Evolutionary conservation across 352 stramenopile species (phyloP), one percentile per base, ranked within the genome.

Genomic region (Pythium aphanidermatum): DNA sequence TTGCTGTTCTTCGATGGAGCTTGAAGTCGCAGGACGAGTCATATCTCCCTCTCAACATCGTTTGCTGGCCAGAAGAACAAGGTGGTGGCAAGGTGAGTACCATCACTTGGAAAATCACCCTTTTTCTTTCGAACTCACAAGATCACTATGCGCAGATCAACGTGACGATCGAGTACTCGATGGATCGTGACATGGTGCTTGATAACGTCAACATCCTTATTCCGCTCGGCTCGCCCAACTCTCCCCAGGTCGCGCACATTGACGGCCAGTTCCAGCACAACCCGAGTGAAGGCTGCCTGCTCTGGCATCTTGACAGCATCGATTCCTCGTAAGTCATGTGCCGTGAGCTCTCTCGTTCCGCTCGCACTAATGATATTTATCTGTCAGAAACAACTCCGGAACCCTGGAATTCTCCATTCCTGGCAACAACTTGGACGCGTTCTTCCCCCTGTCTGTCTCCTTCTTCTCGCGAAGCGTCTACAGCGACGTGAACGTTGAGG

Each of bases 211-310:
- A 89, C 61, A 83, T 94, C 21, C 43, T 86, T 13, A 82, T 94
- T 36, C 82, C 82, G 11, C 70, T 91, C 5, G 82, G 82, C 24
- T 72, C 75, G 29, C 54, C 67, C 32, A 74, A 94, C 44, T 75
- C 73, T 12, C 82, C 82, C 17, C 76, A 71, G 44, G 64, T 94
- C 24, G 74, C 78, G 21, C 77, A 70, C 43, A 73, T 94, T 48
- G 79, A 94, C 45, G 82, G 82, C 39, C 76, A 90, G 51, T 94
- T 91, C 60, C 82, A 89, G 61, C 82, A 94, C 69, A 91, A 92
- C 58, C 66, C 79, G 46, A 55, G 57, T 6, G 77, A 87, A 30
- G 69, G 74, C 21, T 63, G 60, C 19, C 68, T 93, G 14, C 59
- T 92, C 39, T 93, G 82, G 82, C 82, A 90, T 79, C 75, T 88